phyloP scores from a whole-genome alignment of 169 alveolate genomes.

The Cryptosporidium felis region DNA sequence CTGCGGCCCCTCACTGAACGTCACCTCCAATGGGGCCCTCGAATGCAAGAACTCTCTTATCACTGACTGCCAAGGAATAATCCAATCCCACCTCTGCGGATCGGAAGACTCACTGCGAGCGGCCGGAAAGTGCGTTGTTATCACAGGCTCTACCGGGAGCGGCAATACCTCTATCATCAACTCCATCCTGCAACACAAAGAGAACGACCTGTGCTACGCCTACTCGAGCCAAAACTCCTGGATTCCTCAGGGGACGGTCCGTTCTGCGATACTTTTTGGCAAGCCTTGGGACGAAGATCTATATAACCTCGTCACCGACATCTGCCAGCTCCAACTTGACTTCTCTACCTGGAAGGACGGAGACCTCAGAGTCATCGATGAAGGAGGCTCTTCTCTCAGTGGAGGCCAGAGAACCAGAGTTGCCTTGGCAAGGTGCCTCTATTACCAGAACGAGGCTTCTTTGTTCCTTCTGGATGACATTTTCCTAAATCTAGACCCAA shows the following conservation, averaged over 20 bases:
- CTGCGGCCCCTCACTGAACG: not conserved
- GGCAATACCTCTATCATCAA: conserved; percentile 43
- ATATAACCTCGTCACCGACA: conserved; percentile 74
- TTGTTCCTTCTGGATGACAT: conserved; percentile 49
- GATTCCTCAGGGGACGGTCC: conserved; percentile 81
- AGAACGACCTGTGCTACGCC: conserved; percentile 34
- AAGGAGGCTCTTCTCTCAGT: conserved; percentile 85
- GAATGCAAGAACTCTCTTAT: not conserved
- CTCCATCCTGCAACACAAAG: conserved; percentile 19
- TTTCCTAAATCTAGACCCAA: conserved; percentile 58
- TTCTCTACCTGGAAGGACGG: conserved; percentile 76
- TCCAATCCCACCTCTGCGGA: not conserved
- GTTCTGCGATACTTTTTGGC: conserved; percentile 83
- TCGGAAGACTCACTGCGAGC: not conserved
- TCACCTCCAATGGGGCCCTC: no score
- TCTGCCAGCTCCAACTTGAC: conserved; percentile 78
- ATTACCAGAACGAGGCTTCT: conserved; percentile 67
- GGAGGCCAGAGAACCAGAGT: conserved; percentile 93
- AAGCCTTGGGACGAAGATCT: conserved; percentile 75
- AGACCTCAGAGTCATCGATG: conserved; percentile 83
- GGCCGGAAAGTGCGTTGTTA: conserved; percentile 14
- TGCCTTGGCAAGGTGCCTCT: conserved; percentile 90
- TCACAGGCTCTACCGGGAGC: conserved; percentile 63
- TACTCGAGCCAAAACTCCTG: conserved; percentile 78
- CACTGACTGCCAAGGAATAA: not conserved